Evolutionary conservation across 2,329 filamentous ascomycete species (phyloP).

Genomic region (Mycosphaerelloides madeirae): DNA sequence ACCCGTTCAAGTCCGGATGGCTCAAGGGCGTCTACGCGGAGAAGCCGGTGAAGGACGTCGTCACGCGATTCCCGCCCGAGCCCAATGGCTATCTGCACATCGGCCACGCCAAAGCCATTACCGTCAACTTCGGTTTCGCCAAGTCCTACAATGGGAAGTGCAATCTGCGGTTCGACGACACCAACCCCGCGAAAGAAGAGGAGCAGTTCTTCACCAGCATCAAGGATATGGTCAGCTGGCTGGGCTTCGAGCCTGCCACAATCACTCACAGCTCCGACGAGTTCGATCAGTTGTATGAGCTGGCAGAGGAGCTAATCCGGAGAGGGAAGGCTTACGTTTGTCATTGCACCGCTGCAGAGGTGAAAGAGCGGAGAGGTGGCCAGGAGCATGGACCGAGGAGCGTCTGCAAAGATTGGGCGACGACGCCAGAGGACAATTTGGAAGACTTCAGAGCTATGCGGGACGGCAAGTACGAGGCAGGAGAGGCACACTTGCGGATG

Average conservation of each 20-base stretch:
- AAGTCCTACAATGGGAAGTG: conserved; percentile 73
- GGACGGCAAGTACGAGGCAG: conserved; percentile 82
- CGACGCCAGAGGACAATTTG: conserved; percentile 70
- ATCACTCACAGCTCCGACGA: conserved; percentile 89
- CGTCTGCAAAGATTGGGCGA: conserved; percentile 73
- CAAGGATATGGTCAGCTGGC: conserved; percentile 79
- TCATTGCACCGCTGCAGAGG: conserved; percentile 76
- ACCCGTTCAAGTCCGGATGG: conserved; percentile 48
- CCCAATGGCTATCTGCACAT: conserved; percentile 94
- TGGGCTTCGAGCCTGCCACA: conserved; percentile 72
- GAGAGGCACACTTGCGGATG: conserved; percentile 84
- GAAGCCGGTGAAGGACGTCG: conserved; percentile 44
- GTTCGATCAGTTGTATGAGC: conserved; percentile 80
- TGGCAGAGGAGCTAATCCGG: conserved; percentile 78
- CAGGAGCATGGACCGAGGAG: conserved; percentile 64
- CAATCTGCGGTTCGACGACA: conserved; percentile 83
- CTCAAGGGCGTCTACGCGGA: conserved; percentile 48
- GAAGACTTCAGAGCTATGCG: conserved; percentile 83
- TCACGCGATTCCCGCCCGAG: conserved; percentile 50
- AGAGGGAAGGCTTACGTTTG: conserved; percentile 74
- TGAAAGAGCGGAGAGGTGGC: conserved; percentile 82
- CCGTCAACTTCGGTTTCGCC: conserved; percentile 94
- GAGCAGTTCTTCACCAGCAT: conserved; percentile 88
- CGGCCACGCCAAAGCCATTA: conserved; percentile 91
- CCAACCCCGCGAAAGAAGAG: conserved; percentile 90